Conservation (phyloP, 306 rosid genomes). For the Boehmeria nivea region DNA sequence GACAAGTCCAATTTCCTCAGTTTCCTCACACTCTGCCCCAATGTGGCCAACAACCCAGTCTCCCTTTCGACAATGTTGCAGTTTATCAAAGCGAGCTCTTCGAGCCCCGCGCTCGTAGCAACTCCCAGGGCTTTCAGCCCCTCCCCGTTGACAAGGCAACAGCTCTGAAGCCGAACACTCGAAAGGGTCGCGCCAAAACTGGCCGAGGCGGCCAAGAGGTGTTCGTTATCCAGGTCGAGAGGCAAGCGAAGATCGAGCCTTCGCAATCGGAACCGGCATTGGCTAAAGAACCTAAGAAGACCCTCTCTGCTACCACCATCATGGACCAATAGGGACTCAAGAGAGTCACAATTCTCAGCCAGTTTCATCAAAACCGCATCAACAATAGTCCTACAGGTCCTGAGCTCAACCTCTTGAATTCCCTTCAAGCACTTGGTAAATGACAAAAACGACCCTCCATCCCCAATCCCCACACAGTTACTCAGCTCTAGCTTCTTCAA, state of each 20-base stretch:
- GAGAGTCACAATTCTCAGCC: slow-evolving; percentile 41
- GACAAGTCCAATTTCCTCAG: slow-evolving; percentile 74
- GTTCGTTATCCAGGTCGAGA: slow-evolving; percentile 69
- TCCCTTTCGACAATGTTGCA: slow-evolving; percentile 86
- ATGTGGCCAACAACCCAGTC: slow-evolving; percentile 62
- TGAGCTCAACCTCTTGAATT: slow-evolving; percentile 56
- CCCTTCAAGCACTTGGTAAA: slow-evolving; percentile 49
- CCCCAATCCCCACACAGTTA: slow-evolving; percentile 64
- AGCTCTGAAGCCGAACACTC: slow-evolving; percentile 65
- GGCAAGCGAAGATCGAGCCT: slow-evolving; percentile 76
- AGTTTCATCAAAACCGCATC: slow-evolving; percentile 57
- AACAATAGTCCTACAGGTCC: slow-evolving; percentile 73
- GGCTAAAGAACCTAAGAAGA: slow-evolving; percentile 45
- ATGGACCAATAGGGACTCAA: slow-evolving; percentile 58
- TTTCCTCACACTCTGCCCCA: slow-evolving; percentile 68
- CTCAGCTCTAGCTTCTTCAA: slow-evolving; percentile 49
- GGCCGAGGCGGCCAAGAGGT: slow-evolving; percentile 44
- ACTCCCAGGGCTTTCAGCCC: slow-evolving; percentile 56
- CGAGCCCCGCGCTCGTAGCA: slow-evolving; percentile 40
- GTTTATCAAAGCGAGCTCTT: slow-evolving; percentile 71
- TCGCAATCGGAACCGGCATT: slow-evolving; percentile 29
- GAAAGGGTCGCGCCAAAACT: slow-evolving; percentile 36
- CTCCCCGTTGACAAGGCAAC: slow-evolving; percentile 74
- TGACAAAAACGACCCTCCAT: slow-evolving; percentile 57
- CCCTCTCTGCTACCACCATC: slow-evolving; percentile 87